A percentile compares a stretch with the other conserved stretches of the same genome.
phyloP scores from a whole-genome alignment of 1,284 basidiomycete species.

The Leucoagaricus sp. region DNA sequence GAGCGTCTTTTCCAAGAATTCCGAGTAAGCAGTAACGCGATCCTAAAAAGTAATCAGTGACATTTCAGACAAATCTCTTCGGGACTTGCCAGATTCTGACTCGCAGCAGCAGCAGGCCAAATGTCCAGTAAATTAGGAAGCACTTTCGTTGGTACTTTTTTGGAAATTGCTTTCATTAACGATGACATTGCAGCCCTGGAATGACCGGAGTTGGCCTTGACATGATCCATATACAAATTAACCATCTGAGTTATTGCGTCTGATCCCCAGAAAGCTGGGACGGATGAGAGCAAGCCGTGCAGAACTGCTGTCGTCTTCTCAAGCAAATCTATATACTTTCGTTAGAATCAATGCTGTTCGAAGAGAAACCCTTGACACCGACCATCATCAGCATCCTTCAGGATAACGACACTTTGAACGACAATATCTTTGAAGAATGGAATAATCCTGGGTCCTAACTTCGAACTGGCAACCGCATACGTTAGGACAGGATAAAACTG shows the following conservation, averaged over 20 bases:
- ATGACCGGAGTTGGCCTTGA: constrained; percentile 28
- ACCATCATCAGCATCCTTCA: constrained; percentile 44
- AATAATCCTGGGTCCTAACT: constrained; percentile 85
- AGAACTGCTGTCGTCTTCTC: constrained; percentile 52
- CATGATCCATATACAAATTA: constrained; percentile 53
- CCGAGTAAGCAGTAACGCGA: constrained; percentile 60
- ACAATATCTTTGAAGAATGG: constrained; percentile 80
- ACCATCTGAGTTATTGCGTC: constrained; percentile 61
- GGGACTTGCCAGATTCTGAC: constrained; percentile 37
- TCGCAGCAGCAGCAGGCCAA: constrained; percentile 46
- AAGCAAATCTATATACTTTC: constrained; percentile 25
- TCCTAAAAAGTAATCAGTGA: constrained; percentile 24
- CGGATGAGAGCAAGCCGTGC: constrained; percentile 54
- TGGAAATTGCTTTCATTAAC: constrained; percentile 60
- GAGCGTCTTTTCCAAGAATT: constrained; percentile 65
- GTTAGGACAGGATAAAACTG: not conserved
- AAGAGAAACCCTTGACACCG: constrained; percentile 17
- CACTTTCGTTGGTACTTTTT: constrained; percentile 67
- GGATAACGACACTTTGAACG: constrained; percentile 52
- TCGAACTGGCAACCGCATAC: constrained; percentile 45
- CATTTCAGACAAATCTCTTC: not conserved
- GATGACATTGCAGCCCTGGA: constrained; percentile 31
- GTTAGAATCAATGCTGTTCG: not conserved
- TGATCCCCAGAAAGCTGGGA: constrained; percentile 73
- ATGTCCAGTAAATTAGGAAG: constrained; percentile 62